Conservation (phyloP, 2,329 filamentous ascomycete genomes). For the Cryphonectria nitschkei region DNA sequence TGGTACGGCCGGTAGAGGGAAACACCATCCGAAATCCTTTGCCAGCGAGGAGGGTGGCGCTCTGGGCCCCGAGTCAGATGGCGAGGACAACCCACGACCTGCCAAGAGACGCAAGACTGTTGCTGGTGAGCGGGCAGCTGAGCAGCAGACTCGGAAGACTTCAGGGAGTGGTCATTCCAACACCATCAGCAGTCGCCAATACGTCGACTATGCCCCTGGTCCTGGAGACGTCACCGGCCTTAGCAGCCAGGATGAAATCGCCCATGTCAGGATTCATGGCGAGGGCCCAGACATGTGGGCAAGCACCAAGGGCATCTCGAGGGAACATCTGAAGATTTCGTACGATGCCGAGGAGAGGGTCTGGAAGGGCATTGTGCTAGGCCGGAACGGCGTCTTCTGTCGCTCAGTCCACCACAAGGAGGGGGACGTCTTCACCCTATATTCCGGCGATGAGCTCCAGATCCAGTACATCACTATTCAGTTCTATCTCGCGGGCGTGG, state of each 20-base stretch:
- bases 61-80: constrained; percentile 64
- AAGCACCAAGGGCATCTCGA: constrained; percentile 73
- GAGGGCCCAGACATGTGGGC: constrained; percentile 62
- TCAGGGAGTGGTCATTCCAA: constrained; percentile 29
- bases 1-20: constrained; percentile 47
- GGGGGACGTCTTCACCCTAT: constrained; percentile 59
- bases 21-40: constrained; percentile 65
- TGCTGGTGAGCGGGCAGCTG: constrained; percentile 35
- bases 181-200: constrained; percentile 61
- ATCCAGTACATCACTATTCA: constrained; percentile 71
- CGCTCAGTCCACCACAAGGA: constrained; percentile 61
- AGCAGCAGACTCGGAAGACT: constrained; percentile 18
- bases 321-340: constrained; percentile 72
- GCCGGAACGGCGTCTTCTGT: constrained; percentile 71
- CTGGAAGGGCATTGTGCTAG: constrained; percentile 66
- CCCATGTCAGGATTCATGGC: constrained; percentile 74
- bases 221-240: constrained; percentile 63
- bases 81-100: constrained; percentile 52
- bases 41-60: constrained; percentile 73
- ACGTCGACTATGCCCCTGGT: constrained; percentile 62
- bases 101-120: constrained; percentile 52
- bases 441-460: constrained; percentile 68
- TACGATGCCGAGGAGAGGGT: constrained; percentile 66
- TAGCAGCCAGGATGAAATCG: constrained; percentile 63
- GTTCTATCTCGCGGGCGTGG: constrained; percentile 71